These are phyloP conservation scores for Closterium sp. DNA, from an alignment of 139 green algal species.

Conservation along the genomic window DNA sequence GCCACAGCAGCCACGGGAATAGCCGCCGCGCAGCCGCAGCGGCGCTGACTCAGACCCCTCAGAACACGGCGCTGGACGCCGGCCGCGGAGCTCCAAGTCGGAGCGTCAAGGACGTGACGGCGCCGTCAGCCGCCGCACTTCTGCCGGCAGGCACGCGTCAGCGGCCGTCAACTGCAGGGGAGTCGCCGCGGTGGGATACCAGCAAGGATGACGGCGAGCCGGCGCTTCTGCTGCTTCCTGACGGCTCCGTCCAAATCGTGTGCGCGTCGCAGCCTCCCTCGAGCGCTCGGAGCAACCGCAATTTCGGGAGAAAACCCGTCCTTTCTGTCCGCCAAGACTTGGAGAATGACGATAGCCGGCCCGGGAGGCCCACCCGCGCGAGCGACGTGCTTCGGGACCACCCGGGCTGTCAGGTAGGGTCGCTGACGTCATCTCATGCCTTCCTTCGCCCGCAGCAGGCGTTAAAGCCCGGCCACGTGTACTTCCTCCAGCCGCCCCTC, in stretches of 20 bases:
- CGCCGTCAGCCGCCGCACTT: too few relatives aligned
- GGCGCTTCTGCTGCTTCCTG: not conserved
- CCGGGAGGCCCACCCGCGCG: not conserved
- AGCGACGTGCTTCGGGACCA: not conserved
- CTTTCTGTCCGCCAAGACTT: too few relatives aligned
- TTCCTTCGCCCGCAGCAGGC: not conserved
- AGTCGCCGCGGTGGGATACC: not conserved
- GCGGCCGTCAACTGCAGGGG: too few relatives aligned
- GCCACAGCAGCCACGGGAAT: not conserved
- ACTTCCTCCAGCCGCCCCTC: not conserved
- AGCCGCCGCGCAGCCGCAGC: not conserved
- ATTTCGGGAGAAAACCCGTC: too few relatives aligned
- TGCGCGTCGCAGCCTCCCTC: not conserved
- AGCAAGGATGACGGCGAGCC: not conserved
- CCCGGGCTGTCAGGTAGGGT: not conserved
- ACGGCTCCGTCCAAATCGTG: not conserved
- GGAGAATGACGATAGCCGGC: too few relatives aligned
- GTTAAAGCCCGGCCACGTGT: not conserved
- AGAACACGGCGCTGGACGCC: too few relatives aligned
- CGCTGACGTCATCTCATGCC: not conserved
- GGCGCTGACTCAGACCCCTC: too few relatives aligned
- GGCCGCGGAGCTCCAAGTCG: too few relatives aligned
- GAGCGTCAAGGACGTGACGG: too few relatives aligned
- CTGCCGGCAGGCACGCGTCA: too few relatives aligned
- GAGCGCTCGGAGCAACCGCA: too few relatives aligned